Percentiles rank a stretch among this genome's conserved stretches.
phyloP scores from a whole-genome alignment of 768 basidiomycete genomes.

The Strobilomyces confusus region DNA sequence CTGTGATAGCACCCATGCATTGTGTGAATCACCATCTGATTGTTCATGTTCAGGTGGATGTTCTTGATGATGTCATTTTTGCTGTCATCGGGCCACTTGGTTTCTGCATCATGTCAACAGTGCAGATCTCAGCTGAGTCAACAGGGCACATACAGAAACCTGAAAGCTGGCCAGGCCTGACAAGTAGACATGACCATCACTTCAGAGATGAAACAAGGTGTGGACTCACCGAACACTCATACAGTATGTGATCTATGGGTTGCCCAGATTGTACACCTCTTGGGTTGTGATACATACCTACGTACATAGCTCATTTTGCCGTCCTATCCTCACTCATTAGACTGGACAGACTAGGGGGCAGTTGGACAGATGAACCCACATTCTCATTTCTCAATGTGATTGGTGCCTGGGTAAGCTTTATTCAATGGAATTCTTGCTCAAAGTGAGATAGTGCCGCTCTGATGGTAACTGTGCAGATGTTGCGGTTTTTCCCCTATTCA shows the following conservation, averaged over 20 bases:
- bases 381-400: too few relatives aligned
- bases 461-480: too few relatives aligned
- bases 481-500: too few relatives aligned
- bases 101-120: conserved; percentile 9
- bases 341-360: too few relatives aligned
- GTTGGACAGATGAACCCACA: too few relatives aligned
- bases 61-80: conserved; percentile 62
- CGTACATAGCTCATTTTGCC: too few relatives aligned
- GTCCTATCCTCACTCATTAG: too few relatives aligned
- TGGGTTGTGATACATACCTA: conserved; percentile 45
- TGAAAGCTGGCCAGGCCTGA: conserved; percentile 33
- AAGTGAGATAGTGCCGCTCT: too few relatives aligned
- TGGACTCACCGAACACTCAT: conserved; percentile 50
- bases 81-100: conserved; percentile 42
- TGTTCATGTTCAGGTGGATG: conserved; percentile 47
- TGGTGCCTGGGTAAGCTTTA: too few relatives aligned
- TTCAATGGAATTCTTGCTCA: too few relatives aligned
- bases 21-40: conserved; percentile 59
- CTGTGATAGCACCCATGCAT: conserved; percentile 36
- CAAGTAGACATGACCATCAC: not conserved
- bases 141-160: conserved; percentile 21
- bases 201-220: conserved; percentile 1
- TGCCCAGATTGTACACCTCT: conserved; percentile 41
- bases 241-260: conserved; percentile 50
- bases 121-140: not conserved